Base-by-base conservation (phyloP, 805 yeast genomes). In the Ogataea glucozyma region DNA sequence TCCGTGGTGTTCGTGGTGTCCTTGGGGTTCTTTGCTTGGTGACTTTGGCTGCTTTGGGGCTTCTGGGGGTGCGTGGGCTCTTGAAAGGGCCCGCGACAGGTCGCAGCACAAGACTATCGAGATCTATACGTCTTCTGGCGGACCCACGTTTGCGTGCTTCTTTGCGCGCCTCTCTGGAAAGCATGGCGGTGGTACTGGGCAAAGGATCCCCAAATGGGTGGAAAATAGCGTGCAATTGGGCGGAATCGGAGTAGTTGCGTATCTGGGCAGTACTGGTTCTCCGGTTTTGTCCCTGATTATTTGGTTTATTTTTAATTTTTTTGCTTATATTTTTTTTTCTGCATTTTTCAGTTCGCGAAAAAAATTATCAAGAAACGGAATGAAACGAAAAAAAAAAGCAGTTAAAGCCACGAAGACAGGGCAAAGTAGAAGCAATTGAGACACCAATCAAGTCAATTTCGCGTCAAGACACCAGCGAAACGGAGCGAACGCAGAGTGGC, bases 91-190 rank as follows among this genome's bases (percentile, higher is more conserved):
- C 6, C 58, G 31, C 23, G 12, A 18, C 60, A 6, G 58, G 44
- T 10, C 48, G 48, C 7, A 62, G 31, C 7, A 60, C 62, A 3
- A 61, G 40, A 12, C 52, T 61, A 11, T 53, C 49, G 21, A 59
- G 47, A 23, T 56, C 56, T 12, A 60, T 47, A 20, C 44, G 51
- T 22, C 69, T 38, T 16, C 49, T 46, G 9, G 62, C 65, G 11
- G 61, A 51, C 3, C 69, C 69, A 29, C 69, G 44, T 40, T 61
- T 57, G 18, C 69, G 44, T 2, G 57, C 49, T 46, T 60, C 67
- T 35, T 48, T 49, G 17, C 64, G 46, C 1, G 57, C 56, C 24
- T 57, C 62, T 40, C 65, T 47, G 1, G 60, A 55, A 4, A 51
- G 45, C 60, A 54, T 56, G 9, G 7, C 14, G 36, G n/a, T 7